Base-by-base conservation (phyloP, 805 yeast species). In the Starmerella scarabaei region DNA sequence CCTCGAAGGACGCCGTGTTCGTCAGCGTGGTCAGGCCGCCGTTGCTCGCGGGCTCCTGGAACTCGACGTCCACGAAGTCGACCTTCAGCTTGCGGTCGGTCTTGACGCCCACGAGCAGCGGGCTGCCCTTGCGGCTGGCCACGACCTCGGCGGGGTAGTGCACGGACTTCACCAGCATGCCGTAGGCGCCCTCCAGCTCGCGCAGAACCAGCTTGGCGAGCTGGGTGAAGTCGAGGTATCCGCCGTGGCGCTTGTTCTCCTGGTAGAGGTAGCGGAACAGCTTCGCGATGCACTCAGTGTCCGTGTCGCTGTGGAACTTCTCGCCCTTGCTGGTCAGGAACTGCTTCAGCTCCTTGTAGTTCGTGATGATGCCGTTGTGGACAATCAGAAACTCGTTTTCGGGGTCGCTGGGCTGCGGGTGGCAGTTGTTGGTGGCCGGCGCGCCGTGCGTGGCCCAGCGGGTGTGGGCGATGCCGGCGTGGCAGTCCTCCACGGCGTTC, bases 391-490 rank as follows among this genome's bases (percentile, higher is more conserved):
- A 91, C 61, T 86, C 94, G 53, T 80, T 79, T 34, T 63, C 62
- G 8, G 73, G 71, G 60, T 84, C 98, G 1, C 95, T 83, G 49
- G 88, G 69, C 59, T 88, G 97, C 36, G 99, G 99, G 61, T 91
- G 99, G 60, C 97, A 91, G 68, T 91, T 91, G 46, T 62, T 53
- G 47, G 71, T 74, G 50, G 74, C 75, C 42, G 96, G 96, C 54
- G 77, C 82, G 63, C 99, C 99, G 62, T 91, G 99, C 29, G 99
- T 91, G 37, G 99, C 99, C 99, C 99, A 91, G 69, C 99, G 81
- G 12, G 99, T 91, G 65, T 91, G 99, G 19, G 98, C 97, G 60
- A 91, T 91, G 58, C 94, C 98, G 45, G 77, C 85, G 59, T 91
- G 98, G 60, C 79, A 75, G 53, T 73, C 77, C 57, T 83, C 85